Conservation (phyloP, 768 basidiomycete species). For the Podaxis rugospora region DNA sequence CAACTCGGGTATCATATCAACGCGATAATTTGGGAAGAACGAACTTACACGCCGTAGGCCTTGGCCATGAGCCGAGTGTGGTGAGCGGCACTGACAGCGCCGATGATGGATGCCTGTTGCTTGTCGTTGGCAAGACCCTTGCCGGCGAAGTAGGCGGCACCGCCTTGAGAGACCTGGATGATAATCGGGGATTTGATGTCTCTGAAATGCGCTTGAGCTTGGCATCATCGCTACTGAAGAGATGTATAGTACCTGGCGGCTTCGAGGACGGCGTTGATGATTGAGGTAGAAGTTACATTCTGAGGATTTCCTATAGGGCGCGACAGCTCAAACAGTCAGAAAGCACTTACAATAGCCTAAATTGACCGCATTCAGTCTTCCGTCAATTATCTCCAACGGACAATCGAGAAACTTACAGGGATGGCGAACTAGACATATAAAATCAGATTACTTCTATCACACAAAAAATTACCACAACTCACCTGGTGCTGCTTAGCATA, state of each 20-base stretch:
- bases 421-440: slow-evolving; percentile 64
- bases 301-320: slow-evolving; percentile 22
- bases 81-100: slow-evolving; percentile 88
- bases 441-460: neutral
- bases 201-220: slow-evolving; percentile 32
- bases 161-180: slow-evolving; percentile 96
- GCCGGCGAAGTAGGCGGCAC: slow-evolving; percentile 92
- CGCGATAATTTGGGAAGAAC: neutral
- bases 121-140: slow-evolving; percentile 94
- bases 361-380: slow-evolving; percentile 9
- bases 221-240: neutral
- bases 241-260: slow-evolving; percentile 68
- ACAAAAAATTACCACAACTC: slow-evolving; percentile 14
- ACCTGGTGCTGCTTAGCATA: slow-evolving; percentile 90
- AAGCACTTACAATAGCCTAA: slow-evolving; percentile 72
- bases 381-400: neutral
- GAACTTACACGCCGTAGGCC: slow-evolving; percentile 84
- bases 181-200: slow-evolving; percentile 98
- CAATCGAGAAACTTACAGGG: slow-evolving; percentile 51
- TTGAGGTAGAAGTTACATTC: slow-evolving; percentile 97
- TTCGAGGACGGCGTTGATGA: slow-evolving; percentile 91
- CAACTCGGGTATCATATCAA: neutral
- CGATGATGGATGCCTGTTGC: slow-evolving; percentile 92
- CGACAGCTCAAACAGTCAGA: neutral
- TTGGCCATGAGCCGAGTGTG: slow-evolving; percentile 87